Evolutionary conservation across 2,329 filamentous ascomycete genomes (phyloP), one percentile per base, ranked within the genome.

Genomic region (Zymoseptoria tritici): DNA sequence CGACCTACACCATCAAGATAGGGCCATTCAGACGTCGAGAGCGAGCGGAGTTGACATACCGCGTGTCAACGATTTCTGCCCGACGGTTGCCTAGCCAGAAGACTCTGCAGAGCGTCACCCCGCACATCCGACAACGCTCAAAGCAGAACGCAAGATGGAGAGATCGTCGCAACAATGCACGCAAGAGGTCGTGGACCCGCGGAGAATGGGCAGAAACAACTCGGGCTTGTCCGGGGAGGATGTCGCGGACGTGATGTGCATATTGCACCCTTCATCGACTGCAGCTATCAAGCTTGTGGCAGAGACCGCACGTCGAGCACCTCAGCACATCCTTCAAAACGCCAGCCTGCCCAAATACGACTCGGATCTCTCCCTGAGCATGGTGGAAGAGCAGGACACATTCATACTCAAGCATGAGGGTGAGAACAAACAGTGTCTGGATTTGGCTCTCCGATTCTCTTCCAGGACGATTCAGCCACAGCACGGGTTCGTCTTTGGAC

Each of bases 221-320:
- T 94, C 90, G 49, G 90, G 90, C 58, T 85, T 97, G 62, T 87
- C 83, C 57, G 87, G 92, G 66, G 83, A 89, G 65, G 92, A 96
- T 72, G 83, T 94, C 55, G 84, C 90, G 62, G 92, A 97, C 75
- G 90, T 97, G 67, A 84, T 96, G 65, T 95, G 91, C 76, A 85
- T 97, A 59, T 82, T 97, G 26, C 86, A 95, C 67, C 92, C 93
- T 9, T 85, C 84, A 65, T 90, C 91, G 2, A 80, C 84, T 49
- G 82, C 83, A 21, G 90, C 93, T 20, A 86, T 87, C 64, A 79
- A 80, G 63, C 89, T 92, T 67, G 85, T 93, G n/a, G 75, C 79
- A 50, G 75, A 79, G 2, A 84, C 84, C 20, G 80, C 82, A 9
- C 64, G 75, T 9, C 64, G 69, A 7, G 73, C 76, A n/a, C 82